Percentiles rank a stretch among this genome's conserved stretches.
Evolutionary conservation across 768 basidiomycete genomes (phyloP).

Genomic region (Rhizopogon roseolus): DNA sequence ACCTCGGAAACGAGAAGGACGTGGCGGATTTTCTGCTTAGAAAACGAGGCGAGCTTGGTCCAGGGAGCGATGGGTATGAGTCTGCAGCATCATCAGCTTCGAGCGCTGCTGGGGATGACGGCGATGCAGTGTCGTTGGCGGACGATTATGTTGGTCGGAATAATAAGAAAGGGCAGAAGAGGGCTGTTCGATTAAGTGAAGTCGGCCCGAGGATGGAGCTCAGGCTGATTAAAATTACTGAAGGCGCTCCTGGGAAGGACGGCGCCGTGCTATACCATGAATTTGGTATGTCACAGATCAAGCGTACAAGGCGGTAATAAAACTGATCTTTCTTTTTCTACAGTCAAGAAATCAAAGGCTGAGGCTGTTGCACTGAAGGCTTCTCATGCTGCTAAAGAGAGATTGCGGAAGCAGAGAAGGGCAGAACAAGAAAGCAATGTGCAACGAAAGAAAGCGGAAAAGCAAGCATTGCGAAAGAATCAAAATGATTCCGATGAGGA

Average conservation of each 20-base stretch:
- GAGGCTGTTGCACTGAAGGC: constrained; percentile 63
- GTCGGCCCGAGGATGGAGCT: constrained; percentile 95
- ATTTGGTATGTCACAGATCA: constrained; percentile 59
- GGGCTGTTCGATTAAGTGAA: constrained; percentile 90
- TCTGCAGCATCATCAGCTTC: constrained; percentile 76
- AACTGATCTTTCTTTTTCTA: not conserved
- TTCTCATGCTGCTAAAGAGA: constrained; percentile 74
- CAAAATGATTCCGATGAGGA: constrained; percentile 34
- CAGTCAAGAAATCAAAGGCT: constrained; percentile 88
- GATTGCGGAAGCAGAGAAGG: constrained; percentile 68
- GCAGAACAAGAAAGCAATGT: constrained; percentile 94
- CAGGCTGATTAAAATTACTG: constrained; percentile 86
- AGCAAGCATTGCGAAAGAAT: constrained; percentile 19
- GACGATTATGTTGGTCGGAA: constrained; percentile 94
- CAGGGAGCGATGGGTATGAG: constrained; percentile 62
- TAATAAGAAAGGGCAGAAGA: constrained; percentile 86
- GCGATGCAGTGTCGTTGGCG: constrained; percentile 73
- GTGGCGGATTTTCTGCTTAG: constrained; percentile 92
- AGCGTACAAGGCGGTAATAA: constrained; percentile 1
- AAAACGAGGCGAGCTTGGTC: constrained; percentile 54
- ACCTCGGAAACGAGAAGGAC: constrained; percentile 88
- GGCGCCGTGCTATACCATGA: constrained; percentile 93
- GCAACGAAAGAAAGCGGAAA: constrained; percentile 63
- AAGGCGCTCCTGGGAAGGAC: constrained; percentile 91
- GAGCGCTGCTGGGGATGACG: constrained; percentile 83